Percentiles rank a stretch among this genome's conserved stretches.
phyloP scores from a whole-genome alignment of 306 rosid species.

The Vigna angularis region DNA sequence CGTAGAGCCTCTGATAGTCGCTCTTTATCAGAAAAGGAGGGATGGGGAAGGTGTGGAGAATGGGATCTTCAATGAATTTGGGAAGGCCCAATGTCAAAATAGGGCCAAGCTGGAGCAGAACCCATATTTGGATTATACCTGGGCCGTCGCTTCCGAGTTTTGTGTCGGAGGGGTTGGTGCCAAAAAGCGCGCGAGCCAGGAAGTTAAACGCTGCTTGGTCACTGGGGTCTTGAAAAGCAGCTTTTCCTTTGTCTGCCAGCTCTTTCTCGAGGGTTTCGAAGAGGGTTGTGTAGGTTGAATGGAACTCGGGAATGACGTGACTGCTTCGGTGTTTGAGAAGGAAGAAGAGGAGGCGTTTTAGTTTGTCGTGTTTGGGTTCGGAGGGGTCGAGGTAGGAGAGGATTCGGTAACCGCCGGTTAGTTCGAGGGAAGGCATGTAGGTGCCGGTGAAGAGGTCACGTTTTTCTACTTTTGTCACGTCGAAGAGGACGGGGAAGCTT shows the following conservation, averaged over 20 bases:
- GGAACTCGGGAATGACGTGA: constrained; percentile 74
- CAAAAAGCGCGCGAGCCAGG: constrained; percentile 61
- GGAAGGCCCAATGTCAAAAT: constrained; percentile 73
- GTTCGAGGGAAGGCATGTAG: constrained; percentile 76
- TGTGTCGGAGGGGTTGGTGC: constrained; percentile 59
- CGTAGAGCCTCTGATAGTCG: constrained; percentile 74
- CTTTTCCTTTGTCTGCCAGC: constrained; percentile 61
- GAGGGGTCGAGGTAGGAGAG: constrained; percentile 95
- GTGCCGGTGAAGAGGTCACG: constrained; percentile 84
- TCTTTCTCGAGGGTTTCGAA: constrained; percentile 64
- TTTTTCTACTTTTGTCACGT: constrained; percentile 75
- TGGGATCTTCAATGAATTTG: constrained; percentile 60
- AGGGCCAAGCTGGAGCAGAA: constrained; percentile 69
- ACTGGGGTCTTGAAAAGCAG: constrained; percentile 51
- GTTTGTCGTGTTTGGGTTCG: constrained; percentile 73
- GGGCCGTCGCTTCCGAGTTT: constrained; percentile 74
- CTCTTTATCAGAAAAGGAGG: constrained; percentile 65
- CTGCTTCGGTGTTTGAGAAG: constrained; percentile 69
- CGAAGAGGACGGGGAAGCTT: constrained; percentile 83
- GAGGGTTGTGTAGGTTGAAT: constrained; percentile 54
- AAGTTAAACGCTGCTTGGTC: constrained; percentile 88
- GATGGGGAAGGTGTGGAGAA: constrained; percentile 63
- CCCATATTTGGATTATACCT: constrained; percentile 63
- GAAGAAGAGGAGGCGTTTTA: constrained; percentile 69
- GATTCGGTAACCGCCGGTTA: constrained; percentile 88